A percentile compares a stretch with the other conserved stretches of the same genome.
These are phyloP conservation scores for Escovopsis weberi DNA, from an alignment of 2,329 filamentous ascomycete species.

Conservation along the genomic window DNA sequence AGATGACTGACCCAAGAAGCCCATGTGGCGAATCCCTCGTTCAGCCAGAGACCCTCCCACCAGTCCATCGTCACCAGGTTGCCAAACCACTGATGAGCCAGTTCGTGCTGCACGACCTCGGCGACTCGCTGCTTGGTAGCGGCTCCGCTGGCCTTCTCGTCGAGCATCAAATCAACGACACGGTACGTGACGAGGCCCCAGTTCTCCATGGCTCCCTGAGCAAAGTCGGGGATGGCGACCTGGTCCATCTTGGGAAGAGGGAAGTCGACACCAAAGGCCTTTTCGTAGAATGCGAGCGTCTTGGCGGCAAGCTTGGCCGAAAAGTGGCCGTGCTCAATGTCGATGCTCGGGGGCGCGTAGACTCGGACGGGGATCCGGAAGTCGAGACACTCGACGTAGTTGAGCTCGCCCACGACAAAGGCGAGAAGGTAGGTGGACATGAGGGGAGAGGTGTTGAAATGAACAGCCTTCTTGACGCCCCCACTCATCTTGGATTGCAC, in stretches of 20 bases:
- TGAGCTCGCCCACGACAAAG: constrained; percentile 87
- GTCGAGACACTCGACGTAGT: constrained; percentile 80
- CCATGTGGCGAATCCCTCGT: constrained; percentile 96
- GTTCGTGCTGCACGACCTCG: constrained; percentile 90
- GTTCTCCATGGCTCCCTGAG: constrained; percentile 95
- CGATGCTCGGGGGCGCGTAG: constrained; percentile 79
- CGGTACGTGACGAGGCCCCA: constrained; percentile 95
- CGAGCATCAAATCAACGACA: constrained; percentile 66
- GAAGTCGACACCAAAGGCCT: constrained; percentile 78
- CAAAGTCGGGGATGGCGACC: constrained; percentile 76
- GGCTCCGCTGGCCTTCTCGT: constrained; percentile 82
- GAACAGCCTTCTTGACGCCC: constrained; percentile 59
- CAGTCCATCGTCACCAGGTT: constrained; percentile 95
- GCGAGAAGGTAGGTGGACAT: constrained; percentile 96
- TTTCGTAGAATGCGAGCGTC: constrained; percentile 89
- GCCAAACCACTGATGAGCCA: constrained; percentile 93
- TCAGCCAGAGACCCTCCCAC: constrained; percentile 90
- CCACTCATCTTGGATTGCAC: constrained; percentile 23
- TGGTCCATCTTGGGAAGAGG: constrained; percentile 21
- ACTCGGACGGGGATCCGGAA: constrained; percentile 89
- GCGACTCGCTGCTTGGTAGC: constrained; percentile 85
- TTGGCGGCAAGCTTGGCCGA: constrained; percentile 78
- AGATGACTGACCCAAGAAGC: constrained; percentile 92
- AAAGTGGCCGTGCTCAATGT: constrained; percentile 85
- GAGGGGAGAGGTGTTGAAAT: constrained; percentile 78